phyloP scores from a whole-genome alignment of 1,139 yeast genomes.

The Pichia inconspicua region DNA sequence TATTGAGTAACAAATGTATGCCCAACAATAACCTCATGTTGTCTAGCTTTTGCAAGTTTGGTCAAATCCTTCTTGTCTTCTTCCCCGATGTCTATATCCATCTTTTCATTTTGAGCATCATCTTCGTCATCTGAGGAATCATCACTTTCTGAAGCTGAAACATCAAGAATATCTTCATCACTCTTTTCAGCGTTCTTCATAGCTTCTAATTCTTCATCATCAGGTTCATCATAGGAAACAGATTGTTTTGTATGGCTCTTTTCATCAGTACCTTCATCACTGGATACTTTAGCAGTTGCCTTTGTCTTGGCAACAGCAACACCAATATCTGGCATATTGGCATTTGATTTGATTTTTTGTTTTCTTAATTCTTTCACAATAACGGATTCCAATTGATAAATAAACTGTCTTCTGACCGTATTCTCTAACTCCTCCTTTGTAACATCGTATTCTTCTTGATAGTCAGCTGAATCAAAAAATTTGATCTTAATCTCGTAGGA shows the following conservation, averaged over 20 bases:
- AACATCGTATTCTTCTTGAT: constrained; percentile 82
- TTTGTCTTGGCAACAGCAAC: constrained; percentile 57
- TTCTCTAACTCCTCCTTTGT: constrained; percentile 70
- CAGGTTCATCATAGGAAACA: constrained; percentile 90
- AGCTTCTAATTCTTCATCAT: constrained; percentile 83
- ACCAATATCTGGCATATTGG: constrained; percentile 58
- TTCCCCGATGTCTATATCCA: constrained; percentile 6
- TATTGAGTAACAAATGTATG: constrained; percentile 70
- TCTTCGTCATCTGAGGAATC: constrained; percentile 33
- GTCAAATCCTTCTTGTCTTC: constrained; percentile 30
- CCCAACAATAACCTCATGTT: constrained; percentile 66
- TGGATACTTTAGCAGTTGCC: constrained; percentile 32
- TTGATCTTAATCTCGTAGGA: constrained; percentile 66
- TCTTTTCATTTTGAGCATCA: constrained; percentile 26
- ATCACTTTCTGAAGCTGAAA: constrained; percentile 33
- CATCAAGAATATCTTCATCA: constrained; percentile 49
- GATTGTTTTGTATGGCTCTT: constrained; percentile 68
- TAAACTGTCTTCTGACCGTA: constrained; percentile 58
- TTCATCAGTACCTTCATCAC: constrained; percentile 58
- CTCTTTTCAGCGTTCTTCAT: constrained; percentile 77
- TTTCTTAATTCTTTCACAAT: constrained; percentile 78
- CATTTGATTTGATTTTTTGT: constrained; percentile 46
- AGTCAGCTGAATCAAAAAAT: constrained; percentile 72
- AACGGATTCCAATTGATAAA: constrained; percentile 60
- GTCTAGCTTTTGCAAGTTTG: constrained; percentile 71